Base-by-base conservation (phyloP, 345 rosid genomes). In the Leavenworthia alabamica region DNA sequence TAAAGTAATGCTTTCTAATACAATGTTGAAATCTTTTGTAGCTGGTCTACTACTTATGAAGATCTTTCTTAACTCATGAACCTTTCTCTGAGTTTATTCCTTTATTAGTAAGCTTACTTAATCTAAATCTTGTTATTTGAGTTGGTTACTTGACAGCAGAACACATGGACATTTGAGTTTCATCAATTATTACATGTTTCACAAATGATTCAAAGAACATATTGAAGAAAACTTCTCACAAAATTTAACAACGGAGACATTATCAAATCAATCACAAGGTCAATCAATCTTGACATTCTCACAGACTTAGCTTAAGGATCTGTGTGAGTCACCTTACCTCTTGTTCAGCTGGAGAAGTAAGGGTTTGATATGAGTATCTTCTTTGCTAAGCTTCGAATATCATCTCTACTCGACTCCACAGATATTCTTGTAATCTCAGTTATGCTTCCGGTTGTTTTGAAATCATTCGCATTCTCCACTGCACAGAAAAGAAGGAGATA, bases 21-120 rank as follows among this genome's bases (percentile, higher is more conserved):
- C n/a, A n/a, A n/a, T n/a, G n/a, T n/a, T n/a, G n/a, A 60, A 67
- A 56, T 68, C 14, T 56, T 12, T 56, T 79, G 80, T 83, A 90
- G 97, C 83, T 88, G 97, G 96, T 80, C 96, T 6, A 84, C 82
- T 17, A 79, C 96, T 8, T 88, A 88, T 55, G 97, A 88, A 67
- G 97, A 88, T 51, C 83, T 88, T 50, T 90, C 44, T 79, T 81
- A 53, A 82, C 83, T 37, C 77, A 79, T 36, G 90, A 84, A 53
- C 96, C 96, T 32, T 90, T 90, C 77, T 61, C 96, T 0, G 79
- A 84, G 77, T 76, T 84, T 7, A 90, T 90, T 41, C 94, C 97
- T 75, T 82, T 90, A 67, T 73, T 94, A 0, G 96, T 90, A 83
- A 80, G 84, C 53, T 57, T 62, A 84, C 52, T n/a, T 62, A 15